Evolutionary conservation across 768 basidiomycete species (phyloP), one percentile per base, ranked within the genome.

Genomic region (Podaxis pistillaris): DNA sequence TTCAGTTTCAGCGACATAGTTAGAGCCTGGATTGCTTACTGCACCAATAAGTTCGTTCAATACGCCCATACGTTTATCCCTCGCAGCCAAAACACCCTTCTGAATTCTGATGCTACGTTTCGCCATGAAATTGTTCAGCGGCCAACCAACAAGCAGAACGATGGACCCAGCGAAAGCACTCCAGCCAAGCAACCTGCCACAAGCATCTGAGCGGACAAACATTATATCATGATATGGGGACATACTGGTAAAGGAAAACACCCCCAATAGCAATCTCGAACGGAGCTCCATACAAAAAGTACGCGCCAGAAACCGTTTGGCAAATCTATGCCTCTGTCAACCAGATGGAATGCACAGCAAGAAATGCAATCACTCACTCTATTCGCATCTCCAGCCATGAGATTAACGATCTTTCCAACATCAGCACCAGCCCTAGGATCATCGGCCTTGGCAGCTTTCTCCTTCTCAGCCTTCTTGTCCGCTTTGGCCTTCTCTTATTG

Each of bases 381-480:
- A 68, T 87, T 89, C 2, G 87, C 86, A 70, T 93, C 91, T 6
- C 84, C 86, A 13, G 90, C 86, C 93, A 96, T 96, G 38, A 95
- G 74, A 66, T 93, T 93, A 59, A 95, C 91, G 57, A 96, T 92
- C 72, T 95, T 94, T 12, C 94, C 94, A 12, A 91, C 81, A 70
- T 94, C 91, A 7, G 94, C 94, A 15, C 92, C 90, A 0, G 88
- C 83, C 66, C 85, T 88, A 1, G 87, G 84, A 33, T 91, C 81
- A 50, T 82, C 79, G 12, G 74, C 41, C 8, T 44, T 44, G 13
- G 13, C 41, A 24, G 49, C 72, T 50, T 75, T 77, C 59, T 76
- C 77, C 60, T 77, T 77, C 56, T 77, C 78, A 17, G 72, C 76
- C 47, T 73, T 73, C 64, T 73, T 73, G 55, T 76, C 72, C 13